Evolutionary conservation across 176 grass and related monocot genomes (phyloP), one percentile per base, ranked within the genome.

Genomic region (Microstegium vimineum): DNA sequence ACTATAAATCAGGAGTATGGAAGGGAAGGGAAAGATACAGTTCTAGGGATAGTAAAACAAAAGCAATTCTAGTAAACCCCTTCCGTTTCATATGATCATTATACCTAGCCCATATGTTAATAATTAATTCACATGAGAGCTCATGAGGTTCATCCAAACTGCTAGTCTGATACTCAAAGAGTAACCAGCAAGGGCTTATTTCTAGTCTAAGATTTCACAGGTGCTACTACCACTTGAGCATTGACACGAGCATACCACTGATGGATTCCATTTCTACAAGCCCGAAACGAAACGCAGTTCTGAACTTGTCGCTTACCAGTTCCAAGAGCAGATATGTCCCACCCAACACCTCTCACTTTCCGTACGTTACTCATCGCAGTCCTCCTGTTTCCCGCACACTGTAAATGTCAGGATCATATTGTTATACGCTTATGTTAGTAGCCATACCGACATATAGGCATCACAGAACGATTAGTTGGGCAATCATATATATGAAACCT

Each of bases 301-400:
- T 22, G 62, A 56, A 23, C 28, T 23, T 2, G 33, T 49, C 18
- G 13, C 83, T 81, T 92, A 99, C 93, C 96, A 77, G 93, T 99
- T 92, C 96, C 96, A 70, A 99, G 81, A 87, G 96, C 93, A 81
- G 96, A 89, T 76, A 91, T 65, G 62, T 75, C 96, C 96, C 96
- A 99, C 14, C 96, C 96, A 91, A 99, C 96, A 83, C 96, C 96
- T 85, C 87, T 91, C 68, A 99, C 96, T 60, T 89, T 99, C 10
- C 81, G 81, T 52, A 87, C 80, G 51, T 87, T 89, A 88, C 96
- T 99, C 96, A 99, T 99, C 20, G 87, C 96, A 14, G 96, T 99
- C 66, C 96, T 91, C 83, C 87, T 93, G 69, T 99, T 99, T 83
- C 96, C 96, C 57, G 96, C 96, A 79, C 96, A 99, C 96, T 99